Evolutionary conservation across 495 filamentous ascomycete species (phyloP).

Genomic region (Pyrenula massariospora): DNA sequence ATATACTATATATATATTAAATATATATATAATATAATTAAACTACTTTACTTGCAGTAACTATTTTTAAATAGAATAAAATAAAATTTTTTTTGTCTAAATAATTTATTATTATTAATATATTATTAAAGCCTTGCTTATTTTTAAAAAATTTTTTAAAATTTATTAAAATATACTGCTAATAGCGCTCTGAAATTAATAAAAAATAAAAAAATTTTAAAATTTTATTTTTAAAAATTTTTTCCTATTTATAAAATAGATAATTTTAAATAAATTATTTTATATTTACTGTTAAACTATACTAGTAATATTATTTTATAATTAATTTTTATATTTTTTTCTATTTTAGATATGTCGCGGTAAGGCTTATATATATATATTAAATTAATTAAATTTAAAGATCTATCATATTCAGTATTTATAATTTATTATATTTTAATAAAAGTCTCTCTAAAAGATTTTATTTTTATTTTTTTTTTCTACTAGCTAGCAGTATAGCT

Average conservation of each 20-base stretch:
- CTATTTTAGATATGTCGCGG: too few species aligned
- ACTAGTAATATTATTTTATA: background rate
- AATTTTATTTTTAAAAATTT: background rate
- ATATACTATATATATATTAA: background rate
- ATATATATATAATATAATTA: background rate
- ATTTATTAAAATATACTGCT: background rate
- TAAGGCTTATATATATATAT: too few species aligned
- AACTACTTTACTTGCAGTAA: background rate
- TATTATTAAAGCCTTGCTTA: background rate
- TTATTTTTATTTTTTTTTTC: too few species aligned
- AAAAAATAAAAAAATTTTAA: background rate
- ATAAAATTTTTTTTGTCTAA: background rate
- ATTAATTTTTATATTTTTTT: too few species aligned
- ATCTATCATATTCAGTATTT: too few species aligned
- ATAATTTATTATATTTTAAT: too few species aligned
- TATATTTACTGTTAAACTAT: background rate
- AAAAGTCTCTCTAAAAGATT: too few species aligned
- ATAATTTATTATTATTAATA: background rate
- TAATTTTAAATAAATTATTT: background rate
- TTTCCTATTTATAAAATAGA: background rate
- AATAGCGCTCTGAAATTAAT: background rate
- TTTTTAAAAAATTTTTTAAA: background rate
- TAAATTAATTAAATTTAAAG: too few species aligned
- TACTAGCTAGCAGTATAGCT: too few species aligned
- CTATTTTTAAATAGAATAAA: background rate